A percentile compares a stretch with the other conserved stretches of the same genome.
phyloP scores from a whole-genome alignment of 2,329 filamentous ascomycete species.

The Fusarium sambucinum region DNA sequence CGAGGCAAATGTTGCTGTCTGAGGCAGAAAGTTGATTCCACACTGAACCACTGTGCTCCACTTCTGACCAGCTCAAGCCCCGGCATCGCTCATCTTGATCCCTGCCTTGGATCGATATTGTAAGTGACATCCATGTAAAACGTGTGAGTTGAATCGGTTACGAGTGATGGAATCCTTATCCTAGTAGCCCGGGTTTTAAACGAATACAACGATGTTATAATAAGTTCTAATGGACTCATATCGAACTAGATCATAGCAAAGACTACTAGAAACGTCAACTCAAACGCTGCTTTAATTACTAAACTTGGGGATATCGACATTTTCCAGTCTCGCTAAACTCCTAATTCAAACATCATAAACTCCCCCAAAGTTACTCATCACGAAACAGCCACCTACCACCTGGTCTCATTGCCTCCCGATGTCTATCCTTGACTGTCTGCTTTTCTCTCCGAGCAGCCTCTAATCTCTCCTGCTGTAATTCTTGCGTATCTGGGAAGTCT shows the following conservation, averaged over 20 bases:
- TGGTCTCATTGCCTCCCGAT: constrained; percentile 82
- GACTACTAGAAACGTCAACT: neutral
- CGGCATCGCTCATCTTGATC: constrained; percentile 33
- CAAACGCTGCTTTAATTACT: neutral
- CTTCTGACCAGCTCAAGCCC: constrained; percentile 21
- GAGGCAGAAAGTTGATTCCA: constrained; percentile 45
- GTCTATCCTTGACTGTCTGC: constrained; percentile 76
- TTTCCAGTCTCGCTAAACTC: neutral
- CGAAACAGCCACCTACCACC: constrained; percentile 83
- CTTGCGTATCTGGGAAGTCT: constrained; percentile 91
- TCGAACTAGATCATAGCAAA: neutral
- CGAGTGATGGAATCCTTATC: neutral
- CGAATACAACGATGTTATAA: neutral
- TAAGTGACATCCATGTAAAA: constrained; percentile 1
- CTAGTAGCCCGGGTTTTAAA: neutral
- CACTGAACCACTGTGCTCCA: constrained; percentile 24
- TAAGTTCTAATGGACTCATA: neutral
- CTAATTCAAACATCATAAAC: constrained; percentile 1
- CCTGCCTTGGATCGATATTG: constrained; percentile 10
- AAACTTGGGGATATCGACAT: neutral
- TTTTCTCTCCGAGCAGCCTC: constrained; percentile 74
- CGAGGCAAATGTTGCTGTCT: constrained; percentile 45
- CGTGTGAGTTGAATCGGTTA: neutral
- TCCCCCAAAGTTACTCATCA: constrained; percentile 70
- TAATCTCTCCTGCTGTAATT: constrained; percentile 73